Evolutionary conservation across 441 rosid species (phyloP), one percentile per base, ranked within the genome.

Genomic region (Sinapis alba): DNA sequence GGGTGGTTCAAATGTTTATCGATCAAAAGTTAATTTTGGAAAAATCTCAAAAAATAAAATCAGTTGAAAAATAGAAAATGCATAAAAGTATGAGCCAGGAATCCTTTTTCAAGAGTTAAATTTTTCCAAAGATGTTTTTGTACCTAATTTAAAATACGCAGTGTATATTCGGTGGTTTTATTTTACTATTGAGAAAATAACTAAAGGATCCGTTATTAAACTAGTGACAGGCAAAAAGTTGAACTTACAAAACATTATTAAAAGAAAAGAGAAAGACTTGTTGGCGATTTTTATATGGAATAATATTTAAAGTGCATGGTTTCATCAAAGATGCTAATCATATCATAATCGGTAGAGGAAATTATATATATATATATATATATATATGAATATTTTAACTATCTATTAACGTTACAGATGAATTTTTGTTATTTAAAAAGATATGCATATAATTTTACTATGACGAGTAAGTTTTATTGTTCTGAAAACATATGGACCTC

Each of bases 271-370:
- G 60, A 69, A 63, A 56, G 60, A 24, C 30, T 47, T 58, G 66
- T 56, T 56, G 9, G 13, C n/a, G 41, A 57, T 8, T 43, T 63
- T 63, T 10, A 6, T 23, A 53, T 32, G 72, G 68, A 57, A 77
- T 58, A 77, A 77, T 59, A 58, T 77, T 57, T 68, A 70, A 65
- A 76, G 66, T 18, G 57, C 60, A 77, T 71, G 63, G 68, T 77
- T 65, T 32, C 72, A 77, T 16, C 19, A 12, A 67, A 75, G 73
- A 68, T 61, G 68, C 73, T 51, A 27, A 62, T 69, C 28, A 41
- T 63, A 69, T 69, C 79, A 76, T 7, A 69, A 69, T 63, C 57
- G 24, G 64, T 38, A 54, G 2, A 24, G 1, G 24, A 51, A 51
- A 62, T 6, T 26, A 38, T 18, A 61, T 26, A n/a, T n/a, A n/a